These are phyloP conservation scores for Chlamydomonas schloesseri DNA, from an alignment of 139 green algal genomes.

Conservation along the genomic window DNA sequence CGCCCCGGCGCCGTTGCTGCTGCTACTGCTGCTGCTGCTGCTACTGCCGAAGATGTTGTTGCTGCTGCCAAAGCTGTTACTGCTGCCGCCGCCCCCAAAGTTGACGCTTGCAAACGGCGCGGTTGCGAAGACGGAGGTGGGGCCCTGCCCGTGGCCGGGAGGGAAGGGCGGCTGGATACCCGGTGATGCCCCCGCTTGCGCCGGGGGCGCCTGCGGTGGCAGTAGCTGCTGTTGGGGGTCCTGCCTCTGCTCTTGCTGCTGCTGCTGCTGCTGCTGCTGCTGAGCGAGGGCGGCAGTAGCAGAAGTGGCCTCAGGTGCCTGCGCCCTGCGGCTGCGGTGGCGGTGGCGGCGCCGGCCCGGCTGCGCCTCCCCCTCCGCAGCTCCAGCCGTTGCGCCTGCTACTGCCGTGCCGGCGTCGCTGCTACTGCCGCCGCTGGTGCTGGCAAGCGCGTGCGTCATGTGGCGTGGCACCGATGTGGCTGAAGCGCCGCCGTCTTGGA, in stretches of 20 bases:
- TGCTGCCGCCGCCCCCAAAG: neutral
- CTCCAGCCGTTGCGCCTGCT: no score
- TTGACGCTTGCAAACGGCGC: conserved; percentile 22
- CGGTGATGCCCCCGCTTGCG: no score
- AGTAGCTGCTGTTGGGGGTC: neutral
- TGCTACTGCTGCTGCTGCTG: no score
- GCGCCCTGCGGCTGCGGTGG: neutral
- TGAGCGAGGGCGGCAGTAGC: no score
- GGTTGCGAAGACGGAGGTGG: neutral
- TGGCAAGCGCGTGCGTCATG: neutral
- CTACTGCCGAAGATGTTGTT: neutral
- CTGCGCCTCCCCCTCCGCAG: neutral
- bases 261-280: neutral
- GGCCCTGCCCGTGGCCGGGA: no score
- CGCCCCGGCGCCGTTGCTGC: neutral
- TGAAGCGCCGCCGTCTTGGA: neutral
- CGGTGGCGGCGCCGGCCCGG: neutral
- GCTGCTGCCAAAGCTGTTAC: neutral
- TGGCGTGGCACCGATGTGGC: conserved; percentile 8
- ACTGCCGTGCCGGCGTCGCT: neutral
- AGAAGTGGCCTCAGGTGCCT: neutral
- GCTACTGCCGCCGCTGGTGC: conserved; percentile 39
- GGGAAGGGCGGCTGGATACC: neutral
- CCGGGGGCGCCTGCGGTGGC: neutral
- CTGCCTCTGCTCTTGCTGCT: neutral